These are phyloP conservation scores for Chlorella sp. DNA, from an alignment of 139 green algal species.

Conservation along the genomic window DNA sequence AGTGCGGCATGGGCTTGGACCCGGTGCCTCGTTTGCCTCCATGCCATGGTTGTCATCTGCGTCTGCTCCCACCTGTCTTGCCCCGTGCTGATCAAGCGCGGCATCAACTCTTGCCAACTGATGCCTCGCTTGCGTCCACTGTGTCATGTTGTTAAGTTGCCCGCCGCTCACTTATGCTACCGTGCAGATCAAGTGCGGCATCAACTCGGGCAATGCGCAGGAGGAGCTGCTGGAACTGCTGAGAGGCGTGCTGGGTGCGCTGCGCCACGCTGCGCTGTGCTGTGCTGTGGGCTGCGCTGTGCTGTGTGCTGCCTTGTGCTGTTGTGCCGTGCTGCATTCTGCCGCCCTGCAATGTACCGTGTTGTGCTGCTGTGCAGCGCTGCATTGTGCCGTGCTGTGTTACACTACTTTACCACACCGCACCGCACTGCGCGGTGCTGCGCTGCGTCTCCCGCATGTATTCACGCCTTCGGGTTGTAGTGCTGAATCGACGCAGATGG, in stretches of 20 bases:
- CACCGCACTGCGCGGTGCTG: too few relatives aligned
- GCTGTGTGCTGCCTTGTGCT: neutral
- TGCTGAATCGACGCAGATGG: too few relatives aligned
- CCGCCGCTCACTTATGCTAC: constrained; percentile 10
- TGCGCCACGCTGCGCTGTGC: neutral
- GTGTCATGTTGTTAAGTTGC: neutral
- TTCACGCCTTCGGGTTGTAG: too few relatives aligned
- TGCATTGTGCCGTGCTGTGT: too few relatives aligned
- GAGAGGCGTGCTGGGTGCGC: constrained; percentile 47
- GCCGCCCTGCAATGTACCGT: too few relatives aligned
- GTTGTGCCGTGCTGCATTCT: too few relatives aligned
- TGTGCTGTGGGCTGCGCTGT: neutral
- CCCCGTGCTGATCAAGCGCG: constrained; percentile 28
- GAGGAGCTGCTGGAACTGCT: constrained; percentile 71
- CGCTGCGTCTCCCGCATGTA: neutral
- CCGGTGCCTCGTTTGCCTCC: too few relatives aligned
- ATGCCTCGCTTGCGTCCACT: too few relatives aligned
- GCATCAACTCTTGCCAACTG: constrained; percentile 21
- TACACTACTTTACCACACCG: too few relatives aligned
- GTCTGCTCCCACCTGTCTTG: constrained; percentile 33
- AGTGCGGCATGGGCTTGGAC: constrained; percentile 37
- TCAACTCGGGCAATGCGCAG: constrained; percentile 28
- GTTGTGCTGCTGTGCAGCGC: too few relatives aligned
- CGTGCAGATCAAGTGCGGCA: constrained; percentile 37
- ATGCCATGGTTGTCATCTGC: neutral